These are phyloP conservation scores for Plantago ovata DNA, from an alignment of 257 asterid species.

Conservation along the genomic window DNA sequence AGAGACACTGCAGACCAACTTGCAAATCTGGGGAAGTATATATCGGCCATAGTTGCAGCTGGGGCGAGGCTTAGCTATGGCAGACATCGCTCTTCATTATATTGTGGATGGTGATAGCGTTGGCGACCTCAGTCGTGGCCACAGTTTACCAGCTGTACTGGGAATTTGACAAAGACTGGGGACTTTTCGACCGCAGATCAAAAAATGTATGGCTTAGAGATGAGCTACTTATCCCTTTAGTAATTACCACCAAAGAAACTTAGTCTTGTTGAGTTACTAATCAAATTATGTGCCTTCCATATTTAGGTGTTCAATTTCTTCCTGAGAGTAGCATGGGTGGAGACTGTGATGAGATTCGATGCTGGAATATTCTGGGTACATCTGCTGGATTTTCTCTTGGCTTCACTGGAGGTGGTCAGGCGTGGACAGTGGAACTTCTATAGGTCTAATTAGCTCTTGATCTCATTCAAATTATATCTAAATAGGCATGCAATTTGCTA, in stretches of 20 bases:
- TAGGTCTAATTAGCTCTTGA: constrained; percentile 35
- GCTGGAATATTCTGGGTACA: constrained; percentile 51
- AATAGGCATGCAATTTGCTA: no score
- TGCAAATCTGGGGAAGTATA: constrained; percentile 85
- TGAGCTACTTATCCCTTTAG: constrained; percentile 30
- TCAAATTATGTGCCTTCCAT: not conserved
- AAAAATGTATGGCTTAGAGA: constrained; percentile 78
- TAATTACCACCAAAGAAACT: not conserved
- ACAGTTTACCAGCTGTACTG: constrained; percentile 86
- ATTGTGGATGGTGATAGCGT: constrained; percentile 54
- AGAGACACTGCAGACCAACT: constrained; percentile 57
- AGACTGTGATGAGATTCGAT: constrained; percentile 62
- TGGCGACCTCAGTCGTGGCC: constrained; percentile 72
- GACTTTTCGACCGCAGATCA: constrained; percentile 57
- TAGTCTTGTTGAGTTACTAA: not conserved
- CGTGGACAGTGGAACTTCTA: constrained; percentile 99
- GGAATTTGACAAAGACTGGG: constrained; percentile 98
- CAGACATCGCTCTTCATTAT: constrained; percentile 42
- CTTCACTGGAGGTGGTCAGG: constrained; percentile 85
- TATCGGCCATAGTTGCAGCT: constrained; percentile 98
- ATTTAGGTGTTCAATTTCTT: constrained; percentile 69
- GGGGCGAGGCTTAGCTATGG: constrained; percentile 89
- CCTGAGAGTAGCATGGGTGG: constrained; percentile 88
- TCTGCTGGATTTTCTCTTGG: constrained; percentile 70
- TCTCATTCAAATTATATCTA: no score